phyloP scores from a whole-genome alignment of 1,139 yeast species.

The Pichia sp. region DNA sequence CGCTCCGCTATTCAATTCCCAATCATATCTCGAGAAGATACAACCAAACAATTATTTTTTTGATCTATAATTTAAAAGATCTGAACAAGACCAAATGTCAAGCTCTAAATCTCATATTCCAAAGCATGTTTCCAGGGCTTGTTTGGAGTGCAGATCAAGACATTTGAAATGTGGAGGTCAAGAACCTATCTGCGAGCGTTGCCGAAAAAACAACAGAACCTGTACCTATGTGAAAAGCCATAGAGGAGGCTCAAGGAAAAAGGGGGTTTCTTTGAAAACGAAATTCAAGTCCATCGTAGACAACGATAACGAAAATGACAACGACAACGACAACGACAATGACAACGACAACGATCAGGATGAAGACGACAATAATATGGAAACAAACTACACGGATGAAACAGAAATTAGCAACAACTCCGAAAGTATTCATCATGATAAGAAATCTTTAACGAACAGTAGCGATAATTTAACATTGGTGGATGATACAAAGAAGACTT shows the following conservation, averaged over 20 bases:
- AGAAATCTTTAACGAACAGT: not conserved
- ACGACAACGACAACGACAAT: not conserved
- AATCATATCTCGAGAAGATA: not conserved
- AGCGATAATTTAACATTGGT: not conserved
- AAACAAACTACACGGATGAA: not conserved
- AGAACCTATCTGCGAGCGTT: constrained; percentile 43
- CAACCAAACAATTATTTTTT: not conserved
- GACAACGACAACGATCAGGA: not conserved
- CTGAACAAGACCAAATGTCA: not conserved
- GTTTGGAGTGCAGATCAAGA: constrained; percentile 46
- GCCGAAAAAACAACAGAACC: constrained; percentile 33
- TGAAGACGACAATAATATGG: not conserved
- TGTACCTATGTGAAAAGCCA: constrained; percentile 48
- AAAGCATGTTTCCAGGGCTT: constrained; percentile 43
- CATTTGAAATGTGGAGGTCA: constrained; percentile 48
- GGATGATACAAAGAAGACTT: not conserved
- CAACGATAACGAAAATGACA: not conserved
- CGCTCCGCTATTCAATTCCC: too few species aligned
- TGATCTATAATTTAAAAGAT: not conserved
- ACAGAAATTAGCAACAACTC: not conserved
- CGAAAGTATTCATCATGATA: not conserved
- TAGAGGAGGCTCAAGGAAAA: constrained; percentile 49
- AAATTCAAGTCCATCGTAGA: not conserved
- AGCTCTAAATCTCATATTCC: constrained; percentile 11
- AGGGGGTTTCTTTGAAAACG: constrained; percentile 37